Evolutionary conservation across 2,329 filamentous ascomycete genomes (phyloP).

Genomic region (Pseudopithomyces chartarum): DNA sequence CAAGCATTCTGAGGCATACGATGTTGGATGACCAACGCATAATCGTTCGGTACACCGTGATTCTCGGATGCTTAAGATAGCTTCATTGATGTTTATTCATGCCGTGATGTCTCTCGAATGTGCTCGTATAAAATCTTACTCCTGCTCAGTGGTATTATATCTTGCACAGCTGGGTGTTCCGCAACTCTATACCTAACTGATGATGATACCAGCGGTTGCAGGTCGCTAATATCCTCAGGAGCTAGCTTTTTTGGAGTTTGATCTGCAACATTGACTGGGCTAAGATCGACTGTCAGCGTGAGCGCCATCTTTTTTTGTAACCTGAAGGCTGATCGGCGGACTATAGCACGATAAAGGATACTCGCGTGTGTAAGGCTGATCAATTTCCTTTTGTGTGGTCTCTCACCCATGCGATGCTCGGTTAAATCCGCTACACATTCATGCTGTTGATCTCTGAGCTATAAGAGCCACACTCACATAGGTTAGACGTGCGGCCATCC

Average conservation of each 20-base stretch:
- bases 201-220: not conserved
- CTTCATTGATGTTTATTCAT: too few species aligned
- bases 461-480: not conserved
- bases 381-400: not conserved
- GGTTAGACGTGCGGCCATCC: not conserved
- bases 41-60: too few species aligned
- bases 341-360: too few species aligned
- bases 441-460: not conserved
- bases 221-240: too few species aligned
- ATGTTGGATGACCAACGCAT: too few species aligned
- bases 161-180: not conserved
- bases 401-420: not conserved
- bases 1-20: too few species aligned
- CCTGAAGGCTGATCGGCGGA: too few species aligned
- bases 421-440: not conserved
- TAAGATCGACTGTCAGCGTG: not conserved
- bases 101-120: not conserved
- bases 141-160: constrained; percentile 15
- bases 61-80: too few species aligned
- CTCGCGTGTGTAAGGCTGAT: too few species aligned
- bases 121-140: not conserved
- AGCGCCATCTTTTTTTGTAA: not conserved
- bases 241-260: not conserved
- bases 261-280: not conserved
- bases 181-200: not conserved